Conservation (phyloP, 257 asterid species). For the Thymus quinquecostatus region DNA sequence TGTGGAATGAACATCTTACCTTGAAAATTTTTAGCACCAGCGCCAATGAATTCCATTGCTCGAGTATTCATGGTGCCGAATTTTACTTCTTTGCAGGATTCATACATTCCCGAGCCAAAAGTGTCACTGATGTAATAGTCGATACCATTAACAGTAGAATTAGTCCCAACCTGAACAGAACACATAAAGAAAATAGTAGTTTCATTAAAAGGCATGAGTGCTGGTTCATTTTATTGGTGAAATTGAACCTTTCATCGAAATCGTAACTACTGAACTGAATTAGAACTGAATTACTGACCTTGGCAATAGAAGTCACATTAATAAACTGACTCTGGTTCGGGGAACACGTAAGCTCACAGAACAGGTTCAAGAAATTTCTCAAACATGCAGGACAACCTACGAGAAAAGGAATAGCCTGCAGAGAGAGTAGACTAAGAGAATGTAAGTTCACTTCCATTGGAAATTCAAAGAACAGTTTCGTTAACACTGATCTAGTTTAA, state of each 20-base stretch:
- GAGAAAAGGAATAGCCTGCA: conserved; percentile 98
- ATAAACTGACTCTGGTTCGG: conserved; percentile 98
- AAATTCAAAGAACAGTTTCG: not conserved
- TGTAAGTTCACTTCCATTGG: conserved; percentile 20
- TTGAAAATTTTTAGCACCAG: conserved; percentile 84
- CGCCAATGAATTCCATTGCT: conserved; percentile 94
- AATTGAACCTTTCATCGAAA: not conserved
- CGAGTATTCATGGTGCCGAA: conserved; percentile 96
- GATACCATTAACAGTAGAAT: conserved; percentile 78
- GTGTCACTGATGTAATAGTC: conserved; percentile 70
- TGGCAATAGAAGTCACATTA: conserved; percentile 77
- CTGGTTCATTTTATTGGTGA: not conserved
- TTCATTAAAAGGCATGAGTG: not conserved
- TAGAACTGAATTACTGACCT: conserved; percentile 55
- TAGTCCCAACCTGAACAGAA: conserved; percentile 61
- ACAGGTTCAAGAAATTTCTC: conserved; percentile 95
- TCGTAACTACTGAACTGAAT: conserved; percentile 25
- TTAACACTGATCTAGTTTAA: not conserved
- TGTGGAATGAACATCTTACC: conserved; percentile 46
- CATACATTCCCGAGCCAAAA: conserved; percentile 84
- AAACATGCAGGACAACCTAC: conserved; percentile 99
- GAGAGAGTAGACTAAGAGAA: conserved; percentile 37
- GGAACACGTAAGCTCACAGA: conserved; percentile 98
- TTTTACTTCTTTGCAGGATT: conserved; percentile 97
- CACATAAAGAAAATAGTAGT: not conserved